Base-by-base conservation (phyloP, 352 stramenopile genomes). In the Phytophthora ohioensis region DNA sequence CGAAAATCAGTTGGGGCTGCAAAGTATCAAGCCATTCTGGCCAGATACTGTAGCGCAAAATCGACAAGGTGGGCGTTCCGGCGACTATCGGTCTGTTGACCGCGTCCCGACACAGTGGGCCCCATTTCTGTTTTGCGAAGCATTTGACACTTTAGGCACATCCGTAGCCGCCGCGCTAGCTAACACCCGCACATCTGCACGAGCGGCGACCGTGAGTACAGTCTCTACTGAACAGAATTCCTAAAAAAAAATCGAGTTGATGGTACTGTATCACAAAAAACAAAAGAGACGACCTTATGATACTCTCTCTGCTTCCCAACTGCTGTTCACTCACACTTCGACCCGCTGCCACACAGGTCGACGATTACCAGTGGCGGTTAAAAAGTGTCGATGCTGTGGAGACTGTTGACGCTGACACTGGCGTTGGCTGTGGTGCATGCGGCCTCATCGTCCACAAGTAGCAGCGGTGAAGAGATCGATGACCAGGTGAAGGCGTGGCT, bases 401-500 rank as follows among this genome's bases (percentile, higher is more conserved):
- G 31, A 36, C 32, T 69, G 27, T 31, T 17, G 48, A 31, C 62
- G 39, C 13, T 69, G 35, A 54, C 47, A n/a, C 15, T 66, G 69
- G 17, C 54, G 21, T 31, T 52, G 55, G 32, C 32, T 11, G 53
- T 61, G 17, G 55, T 38, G 27, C 27, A n/a, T 30, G 47, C 21
- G 21, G 21, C 35, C 13, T 43, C 57, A 6, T 31, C 51, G 13
- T 56, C 13, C 1, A 30, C 64, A 4, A 61, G 56, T 52, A 53
- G 51, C 52, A 71, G 63, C 34, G 62, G 46, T 27, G 67, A 52
- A 7, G 41, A 60, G 57, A 81, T 85, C 52, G 80, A 88, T 63
- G 61, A 73, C 15, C 75, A 79, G 49, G 75, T 85, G 9, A 71
- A 76, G 55, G 75, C 75, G 21, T 88, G 80, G 78, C 75, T 88